Evolutionary conservation across 2,329 filamentous ascomycete species (phyloP).

Genomic region (Alternaria longipes): DNA sequence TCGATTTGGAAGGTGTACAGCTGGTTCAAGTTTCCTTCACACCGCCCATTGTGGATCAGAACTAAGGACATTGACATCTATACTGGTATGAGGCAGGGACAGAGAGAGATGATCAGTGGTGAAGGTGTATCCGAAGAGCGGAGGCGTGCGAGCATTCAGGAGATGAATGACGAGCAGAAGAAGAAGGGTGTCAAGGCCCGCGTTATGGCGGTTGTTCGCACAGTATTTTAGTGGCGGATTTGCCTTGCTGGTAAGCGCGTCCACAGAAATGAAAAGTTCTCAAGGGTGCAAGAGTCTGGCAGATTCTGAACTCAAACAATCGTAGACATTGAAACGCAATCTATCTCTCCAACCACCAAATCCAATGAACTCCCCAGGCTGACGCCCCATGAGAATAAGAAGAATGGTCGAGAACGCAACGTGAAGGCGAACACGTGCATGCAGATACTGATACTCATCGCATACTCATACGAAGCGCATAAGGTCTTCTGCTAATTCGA

Average conservation of each 20-base stretch:
- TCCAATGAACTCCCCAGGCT: too few relatives aligned
- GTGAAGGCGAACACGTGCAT: too few relatives aligned
- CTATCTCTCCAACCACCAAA: too few relatives aligned
- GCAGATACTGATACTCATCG: too few relatives aligned
- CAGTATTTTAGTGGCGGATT: background rate
- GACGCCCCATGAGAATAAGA: too few relatives aligned
- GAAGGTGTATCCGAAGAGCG: constrained; percentile 10
- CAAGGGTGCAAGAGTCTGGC: background rate
- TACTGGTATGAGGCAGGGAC: constrained; percentile 38
- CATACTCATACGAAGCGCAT: too few relatives aligned
- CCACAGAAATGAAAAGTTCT: background rate
- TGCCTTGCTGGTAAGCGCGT: background rate
- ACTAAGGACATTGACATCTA: constrained; percentile 45
- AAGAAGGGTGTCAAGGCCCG: constrained; percentile 6
- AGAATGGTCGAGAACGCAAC: too few relatives aligned
- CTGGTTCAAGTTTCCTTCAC: constrained; percentile 28
- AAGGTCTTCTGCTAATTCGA: too few relatives aligned
- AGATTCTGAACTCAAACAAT: background rate
- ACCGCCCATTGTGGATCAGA: constrained; percentile 37
- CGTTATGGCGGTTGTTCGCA: background rate
- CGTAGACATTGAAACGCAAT: too few relatives aligned
- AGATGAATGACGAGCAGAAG: constrained; percentile 9
- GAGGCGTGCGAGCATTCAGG: constrained; percentile 16
- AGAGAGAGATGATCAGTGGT: constrained; percentile 13
- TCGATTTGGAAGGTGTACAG: constrained; percentile 53